phyloP scores from a whole-genome alignment of 306 rosid genomes.

The Lathyrus oleraceus region DNA sequence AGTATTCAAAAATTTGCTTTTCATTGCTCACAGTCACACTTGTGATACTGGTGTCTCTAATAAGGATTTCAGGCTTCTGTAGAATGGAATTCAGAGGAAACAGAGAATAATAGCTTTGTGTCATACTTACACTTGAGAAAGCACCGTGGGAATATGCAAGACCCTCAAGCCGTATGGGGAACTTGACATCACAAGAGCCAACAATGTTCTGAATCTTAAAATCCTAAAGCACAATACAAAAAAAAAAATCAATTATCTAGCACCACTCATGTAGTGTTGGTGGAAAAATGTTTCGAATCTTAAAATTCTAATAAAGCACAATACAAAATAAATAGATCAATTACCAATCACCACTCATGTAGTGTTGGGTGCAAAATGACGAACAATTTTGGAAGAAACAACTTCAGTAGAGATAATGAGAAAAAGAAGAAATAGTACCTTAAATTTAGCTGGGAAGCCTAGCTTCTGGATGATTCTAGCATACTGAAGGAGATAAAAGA shows the following conservation, averaged over 20 bases:
- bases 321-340: conserved; percentile 16
- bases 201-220: conserved; percentile 88
- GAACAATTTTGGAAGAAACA: conserved; percentile 24
- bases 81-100: neutral
- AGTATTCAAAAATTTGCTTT: neutral
- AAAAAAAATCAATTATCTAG: conserved; percentile 8
- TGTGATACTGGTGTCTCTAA: neutral
- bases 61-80: neutral
- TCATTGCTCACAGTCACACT: neutral
- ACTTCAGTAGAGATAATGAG: conserved; percentile 1
- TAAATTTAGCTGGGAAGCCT: conserved; percentile 79
- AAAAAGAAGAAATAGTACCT: conserved; percentile 46
- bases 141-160: conserved; percentile 82
- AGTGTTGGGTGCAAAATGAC: neutral
- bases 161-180: conserved; percentile 89
- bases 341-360: neutral
- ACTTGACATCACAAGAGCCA: conserved; percentile 89
- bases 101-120: neutral
- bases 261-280: neutral
- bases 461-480: conserved; percentile 87
- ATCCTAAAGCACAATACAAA: conserved; percentile 39
- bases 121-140: conserved; percentile 74
- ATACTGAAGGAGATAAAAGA: conserved; percentile 55
- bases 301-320: conserved; percentile 50
- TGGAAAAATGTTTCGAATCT: conserved; percentile 66